Base-by-base conservation (phyloP, 441 rosid species). In the Brassica balearica region DNA sequence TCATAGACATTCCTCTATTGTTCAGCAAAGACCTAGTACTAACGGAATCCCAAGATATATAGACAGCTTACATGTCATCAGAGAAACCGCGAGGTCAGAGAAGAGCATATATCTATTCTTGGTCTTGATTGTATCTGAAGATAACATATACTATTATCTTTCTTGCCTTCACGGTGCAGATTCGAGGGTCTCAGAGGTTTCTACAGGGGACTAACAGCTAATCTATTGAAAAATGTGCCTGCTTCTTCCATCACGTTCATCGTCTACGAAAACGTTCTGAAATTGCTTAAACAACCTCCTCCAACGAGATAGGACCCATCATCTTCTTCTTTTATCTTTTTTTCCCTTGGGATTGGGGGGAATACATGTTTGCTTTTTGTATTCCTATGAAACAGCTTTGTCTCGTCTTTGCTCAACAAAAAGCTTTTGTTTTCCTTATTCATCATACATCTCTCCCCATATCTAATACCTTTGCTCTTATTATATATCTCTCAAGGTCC, bases 161-260 rank as follows among this genome's bases (percentile, higher is more conserved):
- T 1, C 19, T 46, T 0, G 11, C 7, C 19, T 14, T 46, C 36
- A 68, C 19, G 7, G 79, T 84, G 90, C 88, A 93, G 99, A 80
- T 92, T 85, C 59, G 96, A 95, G 82, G 97, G 97, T 59, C 51
- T 88, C 72, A 85, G 88, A 48, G 97, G 97, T 71, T 93, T 95
- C 80, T 95, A 95, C 90, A 89, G 81, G 81, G 98, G 99, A 68
- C 88, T 95, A 82, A 86, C 90, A 1, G 91, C 98, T 8, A 95
- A 85, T 86, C 87, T 95, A 61, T 75, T 95, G 75, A 95, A 93
- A 86, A 93, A 91, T 59, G 97, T 84, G 61, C 99, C 99, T 72
- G 96, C 99, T 25, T 85, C 99, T 67, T 93, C 99, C 38, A 83
- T 92, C 82, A 93, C 99, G 65, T 95, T 95, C 85, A 80, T 92